phyloP scores from a whole-genome alignment of 1,139 yeast genomes.

The Yamadazyma sp. region DNA sequence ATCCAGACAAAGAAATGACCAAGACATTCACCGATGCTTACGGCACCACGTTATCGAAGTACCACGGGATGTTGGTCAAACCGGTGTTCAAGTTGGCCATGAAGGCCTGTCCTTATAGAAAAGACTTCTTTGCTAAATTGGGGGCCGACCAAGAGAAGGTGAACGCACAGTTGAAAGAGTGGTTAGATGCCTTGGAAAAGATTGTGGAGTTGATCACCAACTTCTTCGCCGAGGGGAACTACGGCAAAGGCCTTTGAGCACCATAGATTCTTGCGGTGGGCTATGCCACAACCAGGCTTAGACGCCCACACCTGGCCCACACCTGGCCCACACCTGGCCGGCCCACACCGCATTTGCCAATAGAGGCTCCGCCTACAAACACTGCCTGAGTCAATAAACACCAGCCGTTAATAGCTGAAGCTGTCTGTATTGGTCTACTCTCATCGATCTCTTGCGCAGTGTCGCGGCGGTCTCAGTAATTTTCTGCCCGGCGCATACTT shows the following conservation, averaged over 20 bases:
- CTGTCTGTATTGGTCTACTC: too few relatives aligned
- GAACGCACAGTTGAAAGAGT: constrained; percentile 57
- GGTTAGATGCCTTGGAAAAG: constrained; percentile 77
- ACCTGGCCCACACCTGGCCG: too few relatives aligned
- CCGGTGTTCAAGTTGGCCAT: constrained; percentile 91
- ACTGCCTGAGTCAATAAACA: too few relatives aligned
- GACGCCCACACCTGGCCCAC: constrained; percentile 1
- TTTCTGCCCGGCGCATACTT: too few relatives aligned
- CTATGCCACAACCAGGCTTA: not conserved
- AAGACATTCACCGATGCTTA: constrained; percentile 83
- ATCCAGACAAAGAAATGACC: constrained; percentile 63
- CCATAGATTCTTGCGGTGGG: not conserved
- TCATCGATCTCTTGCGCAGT: too few relatives aligned
- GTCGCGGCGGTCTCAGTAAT: too few relatives aligned
- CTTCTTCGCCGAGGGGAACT: constrained; percentile 77
- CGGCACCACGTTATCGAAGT: constrained; percentile 72
- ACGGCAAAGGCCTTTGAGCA: constrained; percentile 79
- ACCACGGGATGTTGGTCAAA: constrained; percentile 78
- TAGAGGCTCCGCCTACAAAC: too few relatives aligned
- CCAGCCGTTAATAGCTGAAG: too few relatives aligned
- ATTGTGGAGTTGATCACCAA: constrained; percentile 73
- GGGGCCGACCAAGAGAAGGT: constrained; percentile 74
- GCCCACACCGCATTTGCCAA: too few relatives aligned
- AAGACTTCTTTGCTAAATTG: constrained; percentile 77
- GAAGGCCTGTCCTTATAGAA: constrained; percentile 94